Evolutionary conservation across 345 rosid genomes (phyloP).

Genomic region (Trapa incisa): DNA sequence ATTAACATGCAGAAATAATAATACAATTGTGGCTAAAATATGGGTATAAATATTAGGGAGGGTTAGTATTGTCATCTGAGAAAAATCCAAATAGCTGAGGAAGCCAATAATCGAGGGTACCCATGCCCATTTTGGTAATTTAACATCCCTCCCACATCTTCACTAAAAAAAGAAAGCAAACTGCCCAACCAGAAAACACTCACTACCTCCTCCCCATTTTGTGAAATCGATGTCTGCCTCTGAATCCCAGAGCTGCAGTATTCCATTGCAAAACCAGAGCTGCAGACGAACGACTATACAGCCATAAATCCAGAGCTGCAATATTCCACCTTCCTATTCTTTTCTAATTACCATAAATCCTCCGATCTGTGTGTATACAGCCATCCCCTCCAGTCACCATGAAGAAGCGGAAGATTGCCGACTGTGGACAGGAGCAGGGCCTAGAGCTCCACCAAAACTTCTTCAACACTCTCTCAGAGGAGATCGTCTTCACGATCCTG

Average conservation of each 20-base stretch:
- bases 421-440: background rate
- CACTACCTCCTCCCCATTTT: background rate
- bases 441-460: slow-evolving; percentile 5
- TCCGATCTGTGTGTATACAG: background rate
- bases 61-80: background rate
- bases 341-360: background rate
- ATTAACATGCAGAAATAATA: too few species aligned
- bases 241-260: too few species aligned
- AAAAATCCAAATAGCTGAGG: background rate
- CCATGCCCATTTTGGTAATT: background rate
- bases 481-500: slow-evolving; percentile 40
- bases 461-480: slow-evolving; percentile 45
- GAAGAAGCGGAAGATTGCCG: slow-evolving; percentile 23
- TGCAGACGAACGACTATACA: too few species aligned
- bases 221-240: background rate
- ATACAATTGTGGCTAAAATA: too few species aligned
- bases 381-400: background rate
- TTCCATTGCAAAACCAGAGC: too few species aligned
- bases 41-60: background rate
- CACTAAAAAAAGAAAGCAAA: background rate
- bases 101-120: background rate
- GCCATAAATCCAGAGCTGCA: too few species aligned
- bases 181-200: slow-evolving; percentile 4
- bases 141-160: background rate
- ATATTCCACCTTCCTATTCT: background rate